phyloP scores from a whole-genome alignment of 2,329 filamentous ascomycete genomes.

The Hypoxylon sp. region DNA sequence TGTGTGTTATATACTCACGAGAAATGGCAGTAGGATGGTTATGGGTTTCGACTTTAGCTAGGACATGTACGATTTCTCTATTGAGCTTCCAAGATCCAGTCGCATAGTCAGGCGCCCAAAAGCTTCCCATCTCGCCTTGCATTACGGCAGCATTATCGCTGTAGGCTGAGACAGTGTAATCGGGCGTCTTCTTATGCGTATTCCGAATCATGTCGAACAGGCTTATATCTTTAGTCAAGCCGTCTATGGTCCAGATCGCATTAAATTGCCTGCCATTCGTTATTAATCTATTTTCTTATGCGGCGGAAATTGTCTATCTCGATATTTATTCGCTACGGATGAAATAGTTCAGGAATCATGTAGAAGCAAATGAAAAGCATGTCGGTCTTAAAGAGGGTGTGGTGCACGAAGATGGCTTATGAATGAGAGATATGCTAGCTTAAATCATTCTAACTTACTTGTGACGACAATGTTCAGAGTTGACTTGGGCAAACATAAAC shows the following conservation, averaged over 20 bases:
- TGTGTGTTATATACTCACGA: conserved; percentile 25
- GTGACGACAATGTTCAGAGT: conserved; percentile 82
- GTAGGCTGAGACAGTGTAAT: conserved; percentile 93
- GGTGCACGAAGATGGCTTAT: not conserved
- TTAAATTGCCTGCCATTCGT: conserved; percentile 75
- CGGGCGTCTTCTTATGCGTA: conserved; percentile 86
- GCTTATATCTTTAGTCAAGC: conserved; percentile 81
- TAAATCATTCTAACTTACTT: conserved; percentile 38
- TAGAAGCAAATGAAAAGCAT: conserved; percentile 1
- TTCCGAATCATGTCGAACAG: conserved; percentile 98
- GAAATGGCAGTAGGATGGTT: conserved; percentile 77
- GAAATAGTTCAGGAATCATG: not conserved
- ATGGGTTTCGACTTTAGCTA: conserved; percentile 97
- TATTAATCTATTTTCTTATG: conserved; percentile 71
- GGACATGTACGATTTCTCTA: conserved; percentile 87
- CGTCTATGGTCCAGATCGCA: conserved; percentile 95
- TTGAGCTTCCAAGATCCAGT: conserved; percentile 90
- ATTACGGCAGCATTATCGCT: conserved; percentile 98
- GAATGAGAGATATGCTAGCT: not conserved
- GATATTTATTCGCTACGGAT: not conserved
- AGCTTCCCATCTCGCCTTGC: conserved; percentile 77
- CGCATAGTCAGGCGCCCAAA: conserved; percentile 89
- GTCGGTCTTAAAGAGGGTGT: not conserved
- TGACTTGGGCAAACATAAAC: conserved; percentile 99
- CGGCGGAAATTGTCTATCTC: conserved; percentile 70